Conservation (phyloP, 225 moss, liverwort and hornwort species). For the Lunularia cruciata region DNA sequence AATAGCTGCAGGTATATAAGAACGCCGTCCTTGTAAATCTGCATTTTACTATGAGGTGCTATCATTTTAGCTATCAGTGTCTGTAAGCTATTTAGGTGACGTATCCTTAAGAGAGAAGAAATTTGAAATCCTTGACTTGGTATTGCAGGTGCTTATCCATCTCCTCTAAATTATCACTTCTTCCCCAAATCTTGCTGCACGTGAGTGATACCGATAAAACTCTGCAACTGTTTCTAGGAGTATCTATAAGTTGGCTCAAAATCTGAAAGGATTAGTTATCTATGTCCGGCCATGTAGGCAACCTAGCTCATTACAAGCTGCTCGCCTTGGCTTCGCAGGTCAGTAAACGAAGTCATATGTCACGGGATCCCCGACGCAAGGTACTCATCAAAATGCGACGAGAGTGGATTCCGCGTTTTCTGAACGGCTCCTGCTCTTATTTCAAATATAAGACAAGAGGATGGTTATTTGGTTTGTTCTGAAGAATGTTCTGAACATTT, state of each 20-base stretch:
- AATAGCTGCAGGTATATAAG: constrained; percentile 60
- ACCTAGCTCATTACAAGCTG: neutral
- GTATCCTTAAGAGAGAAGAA: too few species aligned
- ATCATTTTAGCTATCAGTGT: neutral
- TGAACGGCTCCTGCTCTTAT: too few species aligned
- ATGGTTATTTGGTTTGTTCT: neutral
- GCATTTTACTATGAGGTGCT: too few species aligned
- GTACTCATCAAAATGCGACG: constrained; percentile 32
- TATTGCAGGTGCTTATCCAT: constrained; percentile 93
- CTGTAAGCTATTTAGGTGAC: neutral
- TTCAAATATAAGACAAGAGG: too few species aligned
- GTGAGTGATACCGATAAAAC: constrained; percentile 48
- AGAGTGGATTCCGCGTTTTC: too few species aligned
- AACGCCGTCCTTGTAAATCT: neutral
- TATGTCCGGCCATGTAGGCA: neutral
- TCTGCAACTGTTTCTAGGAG: neutral
- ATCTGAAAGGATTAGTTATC: neutral
- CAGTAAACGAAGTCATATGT: constrained; percentile 93
- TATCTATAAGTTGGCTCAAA: neutral
- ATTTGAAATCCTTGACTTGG: constrained; percentile 26
- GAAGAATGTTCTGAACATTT: too few species aligned
- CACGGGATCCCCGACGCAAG: constrained; percentile 98
- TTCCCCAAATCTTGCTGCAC: constrained; percentile 99
- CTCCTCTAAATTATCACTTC: constrained; percentile 91
- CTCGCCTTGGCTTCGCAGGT: constrained; percentile 47